Base-by-base conservation (phyloP, 306 rosid genomes). In the Cicer yamashitae region DNA sequence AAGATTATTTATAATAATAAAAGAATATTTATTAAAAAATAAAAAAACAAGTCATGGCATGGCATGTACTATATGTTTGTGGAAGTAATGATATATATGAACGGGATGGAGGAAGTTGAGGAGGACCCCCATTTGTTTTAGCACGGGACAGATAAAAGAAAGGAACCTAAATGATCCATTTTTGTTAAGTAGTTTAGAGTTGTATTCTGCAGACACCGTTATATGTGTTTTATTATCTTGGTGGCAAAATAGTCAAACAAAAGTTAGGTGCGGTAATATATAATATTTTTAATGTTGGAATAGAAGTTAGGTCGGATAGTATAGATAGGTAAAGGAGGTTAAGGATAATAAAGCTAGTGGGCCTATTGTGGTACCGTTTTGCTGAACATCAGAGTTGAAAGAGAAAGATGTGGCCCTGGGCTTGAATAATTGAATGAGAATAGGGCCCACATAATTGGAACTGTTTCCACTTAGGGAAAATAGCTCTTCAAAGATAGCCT, bases 321-420 rank as follows among this genome's bases (percentile, higher is more conserved):
- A 34, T 52, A 57, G 20, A 68, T 20, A 34, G 81, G 67, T 44
- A 47, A 71, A 41, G 48, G 69, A 52, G 84, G 78, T 63, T 75
- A 68, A 73, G 82, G 78, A 76, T 60, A 73, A 82, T 86, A 77
- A 86, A 76, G 75, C 43, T 0, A 15, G 91, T 90, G 96, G 92
- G 91, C 89, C 97, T 84, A 7, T 12, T 12, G 15, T 11, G 76
- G 81, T 64, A 74, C 75, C 25, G 11, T 2, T 2, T 8, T 37
- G 10, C 37, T 10, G 22, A 1, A 45, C 53, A n/a, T 2, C 37
- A 4, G 3, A 34, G 15, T 50, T 38, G 52, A 70, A 67, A 70
- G 60, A 70, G 47, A 74, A 43, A 63, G 11, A 15, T 70, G 91
- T 91, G 92, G 97, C 93, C 88, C 94, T 89, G 96, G 91, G 90